These are phyloP conservation scores for Lipomyces sp. DNA, from an alignment of 805 yeast genomes.

Conservation along the genomic window DNA sequence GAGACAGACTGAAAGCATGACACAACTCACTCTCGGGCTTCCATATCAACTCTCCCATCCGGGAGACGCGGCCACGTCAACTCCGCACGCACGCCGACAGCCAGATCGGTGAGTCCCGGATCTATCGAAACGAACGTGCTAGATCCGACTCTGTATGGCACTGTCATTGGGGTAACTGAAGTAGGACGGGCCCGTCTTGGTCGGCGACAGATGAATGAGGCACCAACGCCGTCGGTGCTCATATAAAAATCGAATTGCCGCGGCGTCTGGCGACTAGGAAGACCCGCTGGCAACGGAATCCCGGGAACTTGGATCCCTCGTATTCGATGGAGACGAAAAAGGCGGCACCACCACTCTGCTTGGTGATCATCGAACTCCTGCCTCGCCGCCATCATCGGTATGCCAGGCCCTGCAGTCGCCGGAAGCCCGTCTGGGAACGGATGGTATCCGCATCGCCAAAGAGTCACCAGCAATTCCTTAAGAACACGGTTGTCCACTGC, in stretches of 20 bases:
- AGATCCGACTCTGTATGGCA: not conserved
- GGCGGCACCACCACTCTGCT: not conserved
- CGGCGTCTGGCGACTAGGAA: not conserved
- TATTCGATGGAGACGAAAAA: not conserved
- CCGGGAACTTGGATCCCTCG: not conserved
- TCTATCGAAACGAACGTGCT: not conserved
- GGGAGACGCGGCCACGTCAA: not conserved
- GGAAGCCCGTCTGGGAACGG: no score
- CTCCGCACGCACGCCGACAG: not conserved
- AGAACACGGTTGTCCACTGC: no score
- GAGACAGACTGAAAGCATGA: not conserved
- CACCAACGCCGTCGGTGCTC: not conserved
- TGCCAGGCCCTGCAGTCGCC: no score
- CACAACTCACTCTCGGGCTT: slow-evolving; percentile 1
- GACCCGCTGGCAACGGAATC: not conserved
- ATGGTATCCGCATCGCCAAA: no score
- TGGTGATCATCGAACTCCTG: not conserved
- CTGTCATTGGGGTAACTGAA: not conserved
- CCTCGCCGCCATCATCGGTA: no score
- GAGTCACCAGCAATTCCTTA: no score
- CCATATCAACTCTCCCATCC: not conserved
- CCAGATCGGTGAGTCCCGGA: not conserved
- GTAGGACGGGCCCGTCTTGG: not conserved
- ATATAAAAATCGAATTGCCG: not conserved
- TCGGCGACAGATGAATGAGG: not conserved